phyloP scores from a whole-genome alignment of 148 eudicot genomes.

The Euryodendron excelsum region DNA sequence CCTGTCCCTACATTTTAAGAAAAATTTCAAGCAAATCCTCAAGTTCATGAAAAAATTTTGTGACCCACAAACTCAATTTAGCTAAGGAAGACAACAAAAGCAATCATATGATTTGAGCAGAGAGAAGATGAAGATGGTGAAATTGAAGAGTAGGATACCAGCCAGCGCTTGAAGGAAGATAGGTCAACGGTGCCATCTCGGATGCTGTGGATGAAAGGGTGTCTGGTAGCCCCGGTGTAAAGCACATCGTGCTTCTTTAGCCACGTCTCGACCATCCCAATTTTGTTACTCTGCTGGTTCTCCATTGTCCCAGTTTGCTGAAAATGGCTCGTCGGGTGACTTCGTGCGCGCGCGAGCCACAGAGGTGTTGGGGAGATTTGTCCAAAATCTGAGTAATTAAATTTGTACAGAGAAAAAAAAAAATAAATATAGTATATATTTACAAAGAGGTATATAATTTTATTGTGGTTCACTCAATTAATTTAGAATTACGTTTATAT shows the following conservation, averaged over 20 bases:
- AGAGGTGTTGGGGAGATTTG: no score
- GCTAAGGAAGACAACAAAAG: neutral
- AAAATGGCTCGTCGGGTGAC: no score
- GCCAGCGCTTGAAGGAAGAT: conserved; percentile 76
- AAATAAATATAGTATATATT: no score
- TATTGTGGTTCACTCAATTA: no score
- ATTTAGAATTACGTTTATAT: no score
- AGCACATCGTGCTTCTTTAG: conserved; percentile 39
- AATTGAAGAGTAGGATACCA: conserved; percentile 32
- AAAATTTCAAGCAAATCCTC: neutral
- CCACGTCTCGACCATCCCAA: conserved; percentile 34
- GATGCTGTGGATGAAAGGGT: conserved; percentile 55
- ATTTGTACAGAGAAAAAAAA: no score
- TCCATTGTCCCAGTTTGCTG: no score
- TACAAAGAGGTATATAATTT: no score
- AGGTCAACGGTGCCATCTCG: conserved; percentile 59
- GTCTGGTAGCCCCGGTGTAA: conserved; percentile 61
- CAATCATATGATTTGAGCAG: neutral
- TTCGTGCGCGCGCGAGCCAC: no score
- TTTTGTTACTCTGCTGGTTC: neutral
- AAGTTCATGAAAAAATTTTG: neutral
- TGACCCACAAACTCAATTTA: no score
- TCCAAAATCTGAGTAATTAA: no score
- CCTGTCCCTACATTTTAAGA: conserved; percentile 64
- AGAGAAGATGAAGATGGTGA: neutral